These are phyloP conservation scores for Tremella mesenterica DNA, from an alignment of 768 basidiomycete genomes.

Conservation along the genomic window DNA sequence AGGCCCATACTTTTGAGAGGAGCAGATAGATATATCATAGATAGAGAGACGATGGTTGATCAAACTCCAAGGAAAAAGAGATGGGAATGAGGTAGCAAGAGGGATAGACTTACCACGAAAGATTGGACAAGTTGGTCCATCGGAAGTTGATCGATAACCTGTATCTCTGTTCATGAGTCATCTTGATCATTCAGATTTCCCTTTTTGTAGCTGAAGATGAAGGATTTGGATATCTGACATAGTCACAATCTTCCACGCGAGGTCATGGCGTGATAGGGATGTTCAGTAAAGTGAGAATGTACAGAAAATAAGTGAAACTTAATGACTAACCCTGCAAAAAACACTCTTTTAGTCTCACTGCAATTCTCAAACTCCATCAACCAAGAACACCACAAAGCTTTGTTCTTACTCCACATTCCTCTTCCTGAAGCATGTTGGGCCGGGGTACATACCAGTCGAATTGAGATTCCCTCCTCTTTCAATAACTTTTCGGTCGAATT, in stretches of 20 bases:
- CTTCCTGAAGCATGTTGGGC: conserved; percentile 1
- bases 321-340: conserved; percentile 1
- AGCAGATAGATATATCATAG: no score
- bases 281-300: neutral
- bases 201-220: no score
- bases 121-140: conserved; percentile 1
- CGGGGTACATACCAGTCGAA: neutral
- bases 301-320: neutral
- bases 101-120: neutral
- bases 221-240: no score
- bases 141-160: neutral
- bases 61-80: no score
- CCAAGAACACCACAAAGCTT: conserved; percentile 3
- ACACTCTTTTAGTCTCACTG: neutral
- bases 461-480: no score
- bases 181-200: neutral
- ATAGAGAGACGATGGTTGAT: no score
- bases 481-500: no score
- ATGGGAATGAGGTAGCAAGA: no score
- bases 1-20: no score
- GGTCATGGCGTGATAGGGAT: no score
- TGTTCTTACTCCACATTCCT: neutral
- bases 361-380: neutral
- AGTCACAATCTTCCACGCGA: no score
- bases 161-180: neutral